phyloP scores from a whole-genome alignment of 139 green algal genomes.

The Closterium sp. region DNA sequence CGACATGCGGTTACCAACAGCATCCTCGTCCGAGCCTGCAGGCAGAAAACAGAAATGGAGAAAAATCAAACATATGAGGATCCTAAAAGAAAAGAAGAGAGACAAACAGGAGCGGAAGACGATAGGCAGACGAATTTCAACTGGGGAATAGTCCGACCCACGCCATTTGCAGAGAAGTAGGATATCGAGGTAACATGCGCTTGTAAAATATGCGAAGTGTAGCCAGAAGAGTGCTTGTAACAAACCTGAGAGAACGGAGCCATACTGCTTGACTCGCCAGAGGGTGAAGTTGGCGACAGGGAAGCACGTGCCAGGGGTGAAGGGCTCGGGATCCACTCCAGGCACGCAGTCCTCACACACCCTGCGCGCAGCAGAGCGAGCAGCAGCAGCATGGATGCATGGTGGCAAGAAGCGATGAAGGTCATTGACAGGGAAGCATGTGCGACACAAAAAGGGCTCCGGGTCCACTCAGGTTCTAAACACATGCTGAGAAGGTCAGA shows the following conservation, averaged over 20 bases:
- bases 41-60: neutral
- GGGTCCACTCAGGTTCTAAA: too few species aligned
- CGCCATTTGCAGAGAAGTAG: too few species aligned
- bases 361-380: neutral
- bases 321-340: slow-evolving; percentile 48
- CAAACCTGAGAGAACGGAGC: slow-evolving; percentile 35
- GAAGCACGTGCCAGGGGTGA: slow-evolving; percentile 34
- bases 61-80: neutral
- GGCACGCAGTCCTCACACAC: slow-evolving; percentile 52
- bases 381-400: too few species aligned
- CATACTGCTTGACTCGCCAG: slow-evolving; percentile 45
- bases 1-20: neutral
- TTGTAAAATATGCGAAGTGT: neutral
- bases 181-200: neutral
- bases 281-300: slow-evolving; percentile 40
- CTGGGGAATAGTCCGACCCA: neutral
- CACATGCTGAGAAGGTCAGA: too few species aligned
- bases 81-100: too few species aligned
- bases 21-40: neutral
- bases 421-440: too few species aligned
- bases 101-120: too few species aligned
- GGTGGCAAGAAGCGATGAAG: too few species aligned
- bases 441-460: too few species aligned
- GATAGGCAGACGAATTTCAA: neutral
- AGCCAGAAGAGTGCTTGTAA: too few species aligned